phyloP scores from a whole-genome alignment of 371 early-diverging fungal species.

The Rhizomucor miehei region DNA sequence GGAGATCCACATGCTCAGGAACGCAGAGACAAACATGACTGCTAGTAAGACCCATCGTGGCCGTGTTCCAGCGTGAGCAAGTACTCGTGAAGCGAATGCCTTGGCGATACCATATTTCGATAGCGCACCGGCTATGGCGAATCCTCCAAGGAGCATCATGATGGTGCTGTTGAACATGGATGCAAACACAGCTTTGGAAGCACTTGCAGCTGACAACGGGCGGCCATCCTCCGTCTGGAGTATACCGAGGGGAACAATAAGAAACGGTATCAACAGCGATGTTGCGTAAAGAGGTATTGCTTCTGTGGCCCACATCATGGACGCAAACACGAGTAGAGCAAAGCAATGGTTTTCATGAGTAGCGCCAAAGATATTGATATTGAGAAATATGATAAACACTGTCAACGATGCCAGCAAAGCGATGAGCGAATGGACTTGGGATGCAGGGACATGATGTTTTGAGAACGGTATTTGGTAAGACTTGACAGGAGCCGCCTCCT shows the following conservation, averaged over 20 bases:
- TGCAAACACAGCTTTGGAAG: conserved; percentile 79
- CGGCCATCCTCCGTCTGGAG: conserved; percentile 54
- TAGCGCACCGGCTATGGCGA: conserved; percentile 89
- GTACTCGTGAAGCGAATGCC: conserved; percentile 61
- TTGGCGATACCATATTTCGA: conserved; percentile 73
- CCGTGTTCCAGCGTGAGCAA: conserved; percentile 69
- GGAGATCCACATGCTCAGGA: conserved; percentile 79
- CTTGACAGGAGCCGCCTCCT: conserved; percentile 42
- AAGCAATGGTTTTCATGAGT: conserved; percentile 65
- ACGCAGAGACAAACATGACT: conserved; percentile 74
- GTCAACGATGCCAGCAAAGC: conserved; percentile 46
- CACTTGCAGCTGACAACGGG: conserved; percentile 63
- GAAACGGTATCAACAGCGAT: conserved; percentile 72
- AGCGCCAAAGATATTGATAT: conserved; percentile 55
- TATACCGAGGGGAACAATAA: conserved; percentile 72
- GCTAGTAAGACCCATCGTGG: conserved; percentile 69
- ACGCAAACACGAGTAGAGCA: conserved; percentile 62
- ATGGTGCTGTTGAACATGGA: conserved; percentile 96
- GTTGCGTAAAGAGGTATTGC: conserved; percentile 85
- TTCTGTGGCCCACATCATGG: conserved; percentile 74
- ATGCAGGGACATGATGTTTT: conserved; percentile 14
- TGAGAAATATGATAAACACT: conserved; percentile 55
- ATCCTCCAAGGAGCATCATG: conserved; percentile 94
- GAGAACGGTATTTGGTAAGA: conserved; percentile 44
- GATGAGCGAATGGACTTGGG: conserved; percentile 22